Base-by-base conservation (phyloP, 1,284 basidiomycete species). In the Boletus austroedulis region DNA sequence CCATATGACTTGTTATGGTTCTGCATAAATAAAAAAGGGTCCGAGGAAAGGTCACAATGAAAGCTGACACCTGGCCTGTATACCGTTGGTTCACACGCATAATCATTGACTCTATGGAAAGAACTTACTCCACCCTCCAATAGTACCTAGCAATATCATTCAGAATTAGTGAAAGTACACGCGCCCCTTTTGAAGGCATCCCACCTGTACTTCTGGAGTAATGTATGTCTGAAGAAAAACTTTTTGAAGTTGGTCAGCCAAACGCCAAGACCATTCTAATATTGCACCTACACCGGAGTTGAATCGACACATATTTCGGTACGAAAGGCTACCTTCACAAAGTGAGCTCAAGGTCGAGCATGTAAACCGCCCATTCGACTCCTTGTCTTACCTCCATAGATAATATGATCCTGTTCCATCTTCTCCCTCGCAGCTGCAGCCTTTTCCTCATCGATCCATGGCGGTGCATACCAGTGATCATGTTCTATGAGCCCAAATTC, bases 291-390 rank as follows among this genome's bases (percentile, higher is more conserved):
- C 90, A 29, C 91, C 90, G 29, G 88, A 89, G 67, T 93, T 90
- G 77, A 89, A 94, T 31, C 92, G 82, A 73, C 90, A 94, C 89
- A 92, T 85, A 63, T 87, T 86, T 24, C 85, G 79, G 65, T 87
- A 87, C 11, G 81, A 66, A 41, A 83, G 74, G 64, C 82, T 83
- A 40, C 77, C 82, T 84, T 52, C 2, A 50, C 28, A 17, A 54
- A 43, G 41, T 55, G 24, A 34, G 44, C n/a, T 5, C 5, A 44
- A 36, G 29, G 41, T 15, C 15, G 41, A 7, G 52, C 11, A 19
- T 31, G 19, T 24, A 26, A 24, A 9, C 1, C 6, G 17, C 9
- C 19, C n/a, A n/a, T 46, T 10, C 41, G n/a, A 29, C 28, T 9
- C 26, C 23, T 29, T 46, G 41, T 64, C 67, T 56, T 76, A 74